Conservation (phyloP, 352 stramenopile species). For the Phytophthora hibernalis region DNA sequence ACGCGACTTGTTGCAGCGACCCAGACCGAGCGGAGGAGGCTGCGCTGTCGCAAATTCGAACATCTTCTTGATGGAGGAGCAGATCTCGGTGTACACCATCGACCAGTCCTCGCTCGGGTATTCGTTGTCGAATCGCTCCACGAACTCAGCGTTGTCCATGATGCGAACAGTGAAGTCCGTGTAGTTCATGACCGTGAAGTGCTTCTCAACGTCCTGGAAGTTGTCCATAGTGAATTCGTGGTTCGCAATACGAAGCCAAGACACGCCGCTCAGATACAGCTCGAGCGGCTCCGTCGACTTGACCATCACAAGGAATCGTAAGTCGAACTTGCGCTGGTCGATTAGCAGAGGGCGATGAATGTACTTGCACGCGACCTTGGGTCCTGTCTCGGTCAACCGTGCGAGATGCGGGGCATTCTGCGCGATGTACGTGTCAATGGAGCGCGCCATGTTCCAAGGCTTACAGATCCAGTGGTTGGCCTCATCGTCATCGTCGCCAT, state of each 20-base stretch:
- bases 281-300: slow-evolving; percentile 58
- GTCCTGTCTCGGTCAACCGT: slow-evolving; percentile 55
- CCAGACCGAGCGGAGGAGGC: slow-evolving; percentile 53
- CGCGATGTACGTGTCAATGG: slow-evolving; percentile 61
- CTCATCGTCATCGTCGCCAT: slow-evolving; percentile 42
- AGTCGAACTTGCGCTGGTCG: slow-evolving; percentile 66
- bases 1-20: slow-evolving; percentile 57
- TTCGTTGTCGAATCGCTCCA: slow-evolving; percentile 55
- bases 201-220: slow-evolving; percentile 65
- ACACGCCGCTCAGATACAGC: slow-evolving; percentile 60
- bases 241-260: slow-evolving; percentile 64
- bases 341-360: slow-evolving; percentile 63
- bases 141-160: slow-evolving; percentile 60
- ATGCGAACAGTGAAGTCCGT: slow-evolving; percentile 53
- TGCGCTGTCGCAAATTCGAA: slow-evolving; percentile 52
- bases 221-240: slow-evolving; percentile 64
- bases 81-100: slow-evolving; percentile 49
- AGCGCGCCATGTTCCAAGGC: slow-evolving; percentile 70
- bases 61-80: slow-evolving; percentile 56
- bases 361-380: slow-evolving; percentile 66
- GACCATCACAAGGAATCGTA: slow-evolving; percentile 66
- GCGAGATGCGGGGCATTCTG: slow-evolving; percentile 54
- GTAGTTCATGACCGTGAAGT: slow-evolving; percentile 79
- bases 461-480: slow-evolving; percentile 72
- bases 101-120: slow-evolving; percentile 61